Evolutionary conservation across 1,284 basidiomycete species (phyloP), one percentile per base, ranked within the genome.

Genomic region (Dichomitus squalens): DNA sequence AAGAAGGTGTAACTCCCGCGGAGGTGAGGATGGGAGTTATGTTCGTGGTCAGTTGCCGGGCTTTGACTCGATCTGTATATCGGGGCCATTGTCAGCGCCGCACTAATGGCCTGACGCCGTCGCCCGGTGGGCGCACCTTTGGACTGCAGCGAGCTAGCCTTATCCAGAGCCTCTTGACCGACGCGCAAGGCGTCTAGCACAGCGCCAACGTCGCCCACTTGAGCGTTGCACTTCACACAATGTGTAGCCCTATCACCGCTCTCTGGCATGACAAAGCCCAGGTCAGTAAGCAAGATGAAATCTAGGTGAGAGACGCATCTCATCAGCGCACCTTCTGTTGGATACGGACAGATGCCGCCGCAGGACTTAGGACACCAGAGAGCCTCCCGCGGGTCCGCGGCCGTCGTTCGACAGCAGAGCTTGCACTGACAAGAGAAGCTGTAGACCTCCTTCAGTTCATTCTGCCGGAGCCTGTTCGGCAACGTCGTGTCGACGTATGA

Each of bases 401-500:
- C 63, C 2, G 59, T 36, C 0, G 59, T 39, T 8, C 65, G 55
- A 2, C 40, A 49, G 52, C 93, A 95, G 2, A 90, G 70, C 16
- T 63, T 34, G 68, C 96, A 98, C 8, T 66, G 65, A 68, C 96
- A 98, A 2, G 70, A 73, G 68, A 98, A 98, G 63, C 84, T 81
- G 72, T 98, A 98, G 0, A 90, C 87, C 64, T 89, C 85, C 50
- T 75, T 69, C 20, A 96, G 75, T 6, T 83, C 77, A 20, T 74
- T 70, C 62, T 83, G 86, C 29, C 95, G 81, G 23, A 82, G 72
- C 0, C 70, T 60, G 7, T 73, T 73, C 0, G 92, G 90, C 12
- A 91, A 77, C 1, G 87, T 91, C 2, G 89, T 84, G 70, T 98
- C 96, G 47, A 97, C 82, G 66, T 98, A 98, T 12, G 92, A 81